Conservation (phyloP, 2,329 filamentous ascomycete species). For the Pyrenochaeta sp. region DNA sequence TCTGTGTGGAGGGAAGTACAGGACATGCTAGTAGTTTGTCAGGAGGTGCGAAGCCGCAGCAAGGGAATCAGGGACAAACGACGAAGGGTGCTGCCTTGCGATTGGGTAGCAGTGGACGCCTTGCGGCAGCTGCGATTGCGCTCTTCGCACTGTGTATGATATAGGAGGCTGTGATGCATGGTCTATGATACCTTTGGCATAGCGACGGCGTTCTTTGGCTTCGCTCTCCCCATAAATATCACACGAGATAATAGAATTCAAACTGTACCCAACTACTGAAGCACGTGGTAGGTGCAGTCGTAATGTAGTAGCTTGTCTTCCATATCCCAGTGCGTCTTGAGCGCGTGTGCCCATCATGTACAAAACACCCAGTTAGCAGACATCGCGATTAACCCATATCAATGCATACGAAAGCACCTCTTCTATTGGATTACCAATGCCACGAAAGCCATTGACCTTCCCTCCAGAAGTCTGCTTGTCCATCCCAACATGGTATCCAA, state of each 20-base stretch:
- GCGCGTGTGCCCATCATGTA: too few species aligned
- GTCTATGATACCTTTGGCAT: background rate
- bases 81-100: background rate
- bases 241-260: background rate
- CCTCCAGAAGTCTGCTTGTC: too few species aligned
- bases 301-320: too few species aligned
- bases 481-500: too few species aligned
- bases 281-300: too few species aligned
- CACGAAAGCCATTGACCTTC: too few species aligned
- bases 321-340: too few species aligned
- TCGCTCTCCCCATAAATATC: background rate
- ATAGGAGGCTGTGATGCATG: background rate
- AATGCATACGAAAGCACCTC: too few species aligned
- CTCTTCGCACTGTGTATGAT: background rate
- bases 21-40: constrained; percentile 18
- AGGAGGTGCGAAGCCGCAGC: constrained; percentile 13
- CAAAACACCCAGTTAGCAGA: too few species aligned
- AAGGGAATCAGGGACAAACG: background rate
- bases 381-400: too few species aligned
- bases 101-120: background rate
- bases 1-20: constrained; percentile 29
- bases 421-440: too few species aligned
- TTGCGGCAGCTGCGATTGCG: background rate
- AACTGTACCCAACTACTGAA: background rate
- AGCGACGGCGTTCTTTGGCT: background rate